Evolutionary conservation across 192 early-diverging fungal species (phyloP), one percentile per base, ranked within the genome.

Genomic region (Paraglomus brasilianum): DNA sequence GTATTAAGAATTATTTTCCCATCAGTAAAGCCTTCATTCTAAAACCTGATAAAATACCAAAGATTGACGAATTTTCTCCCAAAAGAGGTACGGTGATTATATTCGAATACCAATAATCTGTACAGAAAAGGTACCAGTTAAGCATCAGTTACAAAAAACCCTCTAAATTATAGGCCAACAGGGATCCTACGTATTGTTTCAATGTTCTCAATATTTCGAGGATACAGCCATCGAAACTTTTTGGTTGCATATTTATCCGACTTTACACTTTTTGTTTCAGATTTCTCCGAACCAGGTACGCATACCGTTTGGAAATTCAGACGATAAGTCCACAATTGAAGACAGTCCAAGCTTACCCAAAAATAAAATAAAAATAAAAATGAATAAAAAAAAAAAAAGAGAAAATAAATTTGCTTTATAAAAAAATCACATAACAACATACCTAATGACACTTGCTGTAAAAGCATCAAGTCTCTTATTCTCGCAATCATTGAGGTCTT

Each of bases 341-440:
- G 64, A 66, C 46, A 66, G 42, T 66, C 64, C 64, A 50, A 66
- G 64, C 44, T 47, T 66, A 47, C 64, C 40, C 38, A 38, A 42
- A 61, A n/a, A 10, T 10, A 57, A 57, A 47, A 47, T 10, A 47
- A 47, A 47, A 10, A 47, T 47, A 8, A 55, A 55, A n/a, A n/a
- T n/a, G n/a, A n/a, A n/a, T n/a, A n/a, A n/a, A n/a, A n/a, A n/a
- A n/a, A n/a, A n/a, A n/a, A n/a, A n/a, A n/a, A n/a, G n/a, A n/a
- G n/a, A n/a, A n/a, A n/a, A n/a, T 55, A 55, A 36, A 55, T 55
- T 36, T 17, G 46, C 52, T 22, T 55, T 19, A 55, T 55, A 55
- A 55, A 36, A 36, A 55, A 55, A 4, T 36, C 38, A 15, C 46
- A 47, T 47, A 47, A 47, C 15, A 15, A 15, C 46, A 55, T 55